Evolutionary conservation across 2,329 filamentous ascomycete genomes (phyloP).

Genomic region (Didymellaceae sp.): DNA sequence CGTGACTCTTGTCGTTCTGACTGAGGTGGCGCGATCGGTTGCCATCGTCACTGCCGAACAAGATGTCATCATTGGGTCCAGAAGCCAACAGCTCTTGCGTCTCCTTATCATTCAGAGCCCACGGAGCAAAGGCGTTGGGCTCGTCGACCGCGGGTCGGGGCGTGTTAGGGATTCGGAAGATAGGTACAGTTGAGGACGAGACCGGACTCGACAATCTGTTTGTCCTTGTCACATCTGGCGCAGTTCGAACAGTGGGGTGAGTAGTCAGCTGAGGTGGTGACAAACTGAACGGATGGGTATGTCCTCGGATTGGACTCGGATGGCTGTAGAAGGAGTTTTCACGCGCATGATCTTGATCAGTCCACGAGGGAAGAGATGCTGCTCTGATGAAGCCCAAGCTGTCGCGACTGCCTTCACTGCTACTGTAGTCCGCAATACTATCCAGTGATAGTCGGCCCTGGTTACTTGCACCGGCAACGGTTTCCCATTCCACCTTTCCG

Average conservation of each 20-base stretch:
- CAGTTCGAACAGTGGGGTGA: slow-evolving; percentile 14
- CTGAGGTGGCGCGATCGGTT: neutral
- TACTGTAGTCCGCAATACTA: slow-evolving; percentile 46
- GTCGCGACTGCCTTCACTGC: slow-evolving; percentile 31
- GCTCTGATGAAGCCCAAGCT: slow-evolving; percentile 24
- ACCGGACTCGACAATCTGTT: slow-evolving; percentile 20
- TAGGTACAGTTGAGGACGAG: slow-evolving; percentile 26
- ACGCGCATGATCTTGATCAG: slow-evolving; percentile 16
- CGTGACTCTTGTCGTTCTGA: slow-evolving; percentile 5
- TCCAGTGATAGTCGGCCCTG: slow-evolving; percentile 27
- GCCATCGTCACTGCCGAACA: slow-evolving; percentile 29
- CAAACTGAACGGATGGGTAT: slow-evolving; percentile 37
- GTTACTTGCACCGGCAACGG: slow-evolving; percentile 33
- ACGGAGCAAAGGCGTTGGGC: slow-evolving; percentile 26
- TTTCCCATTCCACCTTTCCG: slow-evolving; percentile 46
- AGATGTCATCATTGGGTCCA: slow-evolving; percentile 46
- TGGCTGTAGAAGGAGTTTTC: slow-evolving; percentile 30
- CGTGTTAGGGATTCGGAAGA: slow-evolving; percentile 16
- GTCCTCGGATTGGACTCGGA: slow-evolving; percentile 29
- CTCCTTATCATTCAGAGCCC: slow-evolving; percentile 41
- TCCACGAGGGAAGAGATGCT: slow-evolving; percentile 19
- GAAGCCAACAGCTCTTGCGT: slow-evolving; percentile 44
- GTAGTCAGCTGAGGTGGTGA: slow-evolving; percentile 34
- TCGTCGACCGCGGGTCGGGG: slow-evolving; percentile 13
- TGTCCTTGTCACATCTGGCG: slow-evolving; percentile 14